A percentile compares a stretch with the other conserved stretches of the same genome.
phyloP scores from a whole-genome alignment of 768 basidiomycete genomes.

The Pholiota conissans region DNA sequence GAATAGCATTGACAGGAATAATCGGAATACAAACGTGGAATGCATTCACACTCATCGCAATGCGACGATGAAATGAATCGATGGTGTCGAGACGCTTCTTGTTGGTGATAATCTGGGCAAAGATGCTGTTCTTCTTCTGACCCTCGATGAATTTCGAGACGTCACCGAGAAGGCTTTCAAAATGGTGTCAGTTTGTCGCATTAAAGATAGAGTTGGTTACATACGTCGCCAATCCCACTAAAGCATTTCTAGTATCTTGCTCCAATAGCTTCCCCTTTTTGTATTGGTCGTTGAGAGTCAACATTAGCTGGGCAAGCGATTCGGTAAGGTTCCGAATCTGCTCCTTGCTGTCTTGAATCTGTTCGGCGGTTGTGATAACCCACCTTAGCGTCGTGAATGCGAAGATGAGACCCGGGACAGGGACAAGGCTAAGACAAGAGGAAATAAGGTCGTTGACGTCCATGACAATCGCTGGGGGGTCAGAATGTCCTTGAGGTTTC shows the following conservation, averaged over 20 bases:
- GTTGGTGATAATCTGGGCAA: background rate
- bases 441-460: background rate
- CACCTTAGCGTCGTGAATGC: constrained; percentile 4
- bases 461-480: background rate
- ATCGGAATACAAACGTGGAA: constrained; percentile 11
- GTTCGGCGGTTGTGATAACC: background rate
- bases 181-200: background rate
- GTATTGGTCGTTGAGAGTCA: constrained; percentile 3
- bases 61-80: constrained; percentile 14
- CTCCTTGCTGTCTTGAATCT: constrained; percentile 6
- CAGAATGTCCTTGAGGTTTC: too few relatives aligned
- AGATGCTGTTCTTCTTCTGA: constrained; percentile 2
- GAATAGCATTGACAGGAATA: background rate
- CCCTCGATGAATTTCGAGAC: constrained; percentile 9
- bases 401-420: constrained; percentile 6
- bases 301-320: background rate
- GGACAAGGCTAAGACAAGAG: background rate
- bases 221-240: background rate
- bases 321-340: background rate
- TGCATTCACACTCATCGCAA: constrained; percentile 9
- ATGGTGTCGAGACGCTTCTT: constrained; percentile 10
- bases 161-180: constrained; percentile 15
- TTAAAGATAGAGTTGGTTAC: background rate
- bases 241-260: background rate
- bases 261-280: constrained; percentile 1